Percentiles rank a stretch among this genome's conserved stretches.
phyloP scores from a whole-genome alignment of 2,329 filamentous ascomycete genomes.

The Zymoseptoria tritici region DNA sequence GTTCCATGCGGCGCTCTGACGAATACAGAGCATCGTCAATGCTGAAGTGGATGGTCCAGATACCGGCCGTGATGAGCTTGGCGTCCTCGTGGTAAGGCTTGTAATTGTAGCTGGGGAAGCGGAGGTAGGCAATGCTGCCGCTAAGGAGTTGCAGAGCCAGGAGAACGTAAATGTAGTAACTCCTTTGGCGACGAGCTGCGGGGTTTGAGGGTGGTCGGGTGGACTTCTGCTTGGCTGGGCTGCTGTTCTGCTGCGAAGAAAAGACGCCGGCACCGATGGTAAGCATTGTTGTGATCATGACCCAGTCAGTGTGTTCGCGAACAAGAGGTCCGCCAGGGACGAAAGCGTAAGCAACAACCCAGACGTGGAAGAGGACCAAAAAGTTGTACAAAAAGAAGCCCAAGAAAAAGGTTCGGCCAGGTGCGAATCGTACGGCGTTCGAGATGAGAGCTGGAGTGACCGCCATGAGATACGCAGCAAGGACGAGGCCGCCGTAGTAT shows the following conservation, averaged over 20 bases:
- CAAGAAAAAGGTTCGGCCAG: constrained; percentile 73
- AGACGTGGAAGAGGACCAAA: constrained; percentile 93
- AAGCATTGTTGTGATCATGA: constrained; percentile 82
- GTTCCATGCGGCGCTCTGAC: constrained; percentile 84
- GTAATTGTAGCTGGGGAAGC: constrained; percentile 90
- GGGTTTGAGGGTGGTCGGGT: constrained; percentile 34
- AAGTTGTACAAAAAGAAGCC: constrained; percentile 91
- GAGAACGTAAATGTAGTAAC: constrained; percentile 65
- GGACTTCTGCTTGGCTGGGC: constrained; percentile 33
- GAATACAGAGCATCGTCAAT: constrained; percentile 99
- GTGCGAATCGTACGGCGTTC: constrained; percentile 68
- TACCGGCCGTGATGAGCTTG: constrained; percentile 84
- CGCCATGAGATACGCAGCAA: constrained; percentile 76
- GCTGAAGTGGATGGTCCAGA: constrained; percentile 98
- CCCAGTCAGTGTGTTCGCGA: constrained; percentile 89
- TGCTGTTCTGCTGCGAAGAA: constrained; percentile 47
- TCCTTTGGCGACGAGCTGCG: constrained; percentile 48
- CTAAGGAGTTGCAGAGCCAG: constrained; percentile 73
- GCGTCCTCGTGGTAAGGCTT: constrained; percentile 80
- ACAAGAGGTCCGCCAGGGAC: constrained; percentile 90
- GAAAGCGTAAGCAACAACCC: constrained; percentile 97
- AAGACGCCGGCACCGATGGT: constrained; percentile 79
- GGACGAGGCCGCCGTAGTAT: constrained; percentile 71
- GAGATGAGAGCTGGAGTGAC: constrained; percentile 66
- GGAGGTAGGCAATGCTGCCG: constrained; percentile 71